phyloP scores from a whole-genome alignment of 2,329 filamentous ascomycete species.

The Colletotrichum tanaceti region DNA sequence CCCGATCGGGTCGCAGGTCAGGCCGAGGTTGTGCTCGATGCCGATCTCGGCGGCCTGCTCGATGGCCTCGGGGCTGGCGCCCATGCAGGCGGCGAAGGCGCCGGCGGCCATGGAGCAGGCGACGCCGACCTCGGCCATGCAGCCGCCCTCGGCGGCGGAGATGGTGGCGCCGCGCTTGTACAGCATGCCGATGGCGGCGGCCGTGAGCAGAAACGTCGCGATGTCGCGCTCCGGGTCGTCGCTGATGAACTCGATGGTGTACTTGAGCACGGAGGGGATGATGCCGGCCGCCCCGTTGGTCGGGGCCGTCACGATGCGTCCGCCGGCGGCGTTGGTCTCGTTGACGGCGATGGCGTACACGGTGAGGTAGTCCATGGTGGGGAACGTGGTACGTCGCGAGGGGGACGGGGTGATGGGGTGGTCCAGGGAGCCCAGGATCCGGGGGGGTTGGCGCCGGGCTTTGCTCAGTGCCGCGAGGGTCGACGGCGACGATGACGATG shows the following conservation, averaged over 20 bases:
- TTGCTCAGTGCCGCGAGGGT: not conserved
- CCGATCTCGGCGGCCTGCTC: conserved; percentile 65
- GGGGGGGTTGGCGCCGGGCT: conserved; percentile 50
- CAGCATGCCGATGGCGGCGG: conserved; percentile 63
- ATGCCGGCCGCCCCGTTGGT: conserved; percentile 64
- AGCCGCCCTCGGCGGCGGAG: conserved; percentile 63
- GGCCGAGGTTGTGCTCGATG: conserved; percentile 63
- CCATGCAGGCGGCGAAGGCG: conserved; percentile 64
- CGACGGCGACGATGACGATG: not conserved
- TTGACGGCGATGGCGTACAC: conserved; percentile 65
- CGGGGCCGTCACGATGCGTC: conserved; percentile 63
- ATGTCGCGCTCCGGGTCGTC: conserved; percentile 62
- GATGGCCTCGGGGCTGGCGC: conserved; percentile 61
- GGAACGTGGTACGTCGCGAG: conserved; percentile 58
- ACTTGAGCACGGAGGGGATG: conserved; percentile 63
- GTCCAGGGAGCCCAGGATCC: conserved; percentile 58
- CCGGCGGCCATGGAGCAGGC: conserved; percentile 64
- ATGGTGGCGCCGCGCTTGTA: conserved; percentile 65
- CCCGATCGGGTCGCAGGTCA: conserved; percentile 64
- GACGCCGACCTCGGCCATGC: conserved; percentile 66
- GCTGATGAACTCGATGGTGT: conserved; percentile 62
- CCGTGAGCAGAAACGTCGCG: conserved; percentile 61
- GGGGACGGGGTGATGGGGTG: conserved; percentile 61
- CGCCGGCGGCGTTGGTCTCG: conserved; percentile 64
- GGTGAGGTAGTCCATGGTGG: conserved; percentile 62